Evolutionary conservation across 164 flowering plant species (phyloP).

Genomic region (Sedum album): DNA sequence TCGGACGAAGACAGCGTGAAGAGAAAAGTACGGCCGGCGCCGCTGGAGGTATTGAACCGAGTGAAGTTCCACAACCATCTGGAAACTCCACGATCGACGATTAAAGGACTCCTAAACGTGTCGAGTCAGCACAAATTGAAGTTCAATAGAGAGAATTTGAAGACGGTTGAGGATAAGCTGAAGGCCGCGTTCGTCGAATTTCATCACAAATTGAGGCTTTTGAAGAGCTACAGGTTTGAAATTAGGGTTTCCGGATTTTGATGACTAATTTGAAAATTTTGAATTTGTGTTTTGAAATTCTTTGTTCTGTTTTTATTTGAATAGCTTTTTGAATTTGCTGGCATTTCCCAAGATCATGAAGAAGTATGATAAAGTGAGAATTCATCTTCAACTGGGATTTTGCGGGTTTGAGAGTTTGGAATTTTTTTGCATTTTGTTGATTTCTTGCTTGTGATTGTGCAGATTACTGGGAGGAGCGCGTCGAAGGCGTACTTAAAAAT

Average conservation of each 20-base stretch:
- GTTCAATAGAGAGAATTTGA: conserved; percentile 25
- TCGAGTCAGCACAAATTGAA: conserved; percentile 13
- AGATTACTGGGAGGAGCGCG: conserved; percentile 23
- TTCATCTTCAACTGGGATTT: neutral
- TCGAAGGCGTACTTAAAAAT: conserved; percentile 24
- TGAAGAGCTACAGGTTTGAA: conserved; percentile 23
- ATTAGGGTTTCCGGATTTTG: neutral
- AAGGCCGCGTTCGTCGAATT: conserved; percentile 22
- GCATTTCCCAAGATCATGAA: conserved; percentile 48
- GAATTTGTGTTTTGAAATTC: neutral
- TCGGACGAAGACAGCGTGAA: conserved; percentile 7
- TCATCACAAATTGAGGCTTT: conserved; percentile 25
- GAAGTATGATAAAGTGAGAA: conserved; percentile 42
- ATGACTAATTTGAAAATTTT: neutral
- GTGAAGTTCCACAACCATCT: conserved; percentile 26
- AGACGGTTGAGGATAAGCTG: conserved; percentile 18
- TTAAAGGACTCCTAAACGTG: conserved; percentile 21
- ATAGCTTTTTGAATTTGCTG: conserved; percentile 31
- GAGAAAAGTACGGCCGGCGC: conserved; percentile 17
- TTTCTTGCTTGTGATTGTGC: conserved; percentile 1
- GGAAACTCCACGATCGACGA: conserved; percentile 38
- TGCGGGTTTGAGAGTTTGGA: neutral
- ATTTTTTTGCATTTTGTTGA: neutral
- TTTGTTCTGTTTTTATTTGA: neutral
- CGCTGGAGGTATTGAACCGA: conserved; percentile 26